Conservation (phyloP, 108 stramenopile species). For the Poteriospumella lacustris region DNA sequence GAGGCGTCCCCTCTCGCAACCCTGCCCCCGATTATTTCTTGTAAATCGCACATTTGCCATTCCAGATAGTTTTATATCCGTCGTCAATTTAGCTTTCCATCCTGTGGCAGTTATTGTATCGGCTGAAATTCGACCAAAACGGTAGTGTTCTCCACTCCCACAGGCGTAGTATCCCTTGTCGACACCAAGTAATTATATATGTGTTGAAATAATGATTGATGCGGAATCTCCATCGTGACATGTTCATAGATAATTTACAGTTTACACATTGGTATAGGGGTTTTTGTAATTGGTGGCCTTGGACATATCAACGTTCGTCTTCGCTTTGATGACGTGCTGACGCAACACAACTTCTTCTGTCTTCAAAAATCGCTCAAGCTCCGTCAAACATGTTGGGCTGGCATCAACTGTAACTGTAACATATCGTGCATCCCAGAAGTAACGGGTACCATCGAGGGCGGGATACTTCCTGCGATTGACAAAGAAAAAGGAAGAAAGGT, state of each 20-base stretch:
- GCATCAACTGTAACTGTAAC: background rate
- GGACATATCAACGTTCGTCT: background rate
- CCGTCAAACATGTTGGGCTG: background rate
- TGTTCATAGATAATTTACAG: no score
- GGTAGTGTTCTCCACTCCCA: no score
- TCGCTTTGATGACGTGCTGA: background rate
- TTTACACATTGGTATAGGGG: background rate
- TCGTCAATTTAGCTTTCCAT: no score
- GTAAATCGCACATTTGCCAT: slow-evolving; percentile 50
- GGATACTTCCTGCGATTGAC: background rate
- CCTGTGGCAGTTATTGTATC: no score
- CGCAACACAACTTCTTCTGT: background rate
- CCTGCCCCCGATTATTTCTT: slow-evolving; percentile 95
- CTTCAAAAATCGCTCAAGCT: background rate
- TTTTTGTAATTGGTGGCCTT: background rate
- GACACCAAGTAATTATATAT: no score
- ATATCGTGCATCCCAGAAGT: slow-evolving; percentile 3
- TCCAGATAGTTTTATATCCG: no score
- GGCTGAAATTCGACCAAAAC: no score
- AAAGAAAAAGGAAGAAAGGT: background rate
- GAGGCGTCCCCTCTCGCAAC: slow-evolving; percentile 86
- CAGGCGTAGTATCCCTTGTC: no score
- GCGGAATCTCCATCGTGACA: no score
- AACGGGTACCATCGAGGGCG: background rate
- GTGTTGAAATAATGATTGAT: no score